Evolutionary conservation across 2,329 filamentous ascomycete species (phyloP).

Genomic region (Zymoseptoria passerinii): DNA sequence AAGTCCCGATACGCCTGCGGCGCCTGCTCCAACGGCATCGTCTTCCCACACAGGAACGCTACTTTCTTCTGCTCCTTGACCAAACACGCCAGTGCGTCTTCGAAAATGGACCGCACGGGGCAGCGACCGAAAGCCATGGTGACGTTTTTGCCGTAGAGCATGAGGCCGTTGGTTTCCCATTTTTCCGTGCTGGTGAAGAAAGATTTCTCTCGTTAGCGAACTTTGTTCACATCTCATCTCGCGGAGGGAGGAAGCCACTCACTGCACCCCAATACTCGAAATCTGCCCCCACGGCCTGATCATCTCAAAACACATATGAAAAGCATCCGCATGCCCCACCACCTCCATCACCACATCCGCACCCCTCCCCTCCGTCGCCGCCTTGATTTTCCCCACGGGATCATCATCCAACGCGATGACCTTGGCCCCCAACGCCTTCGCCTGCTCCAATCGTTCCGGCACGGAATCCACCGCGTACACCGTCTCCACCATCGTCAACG

Average conservation of each 20-base stretch:
- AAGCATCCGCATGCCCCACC: slow-evolving; percentile 41
- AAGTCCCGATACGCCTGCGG: slow-evolving; percentile 47
- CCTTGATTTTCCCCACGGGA: slow-evolving; percentile 57
- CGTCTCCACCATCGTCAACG: slow-evolving; percentile 27
- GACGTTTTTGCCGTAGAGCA: slow-evolving; percentile 45
- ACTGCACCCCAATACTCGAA: slow-evolving; percentile 42
- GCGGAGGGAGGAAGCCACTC: background rate
- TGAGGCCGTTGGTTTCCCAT: slow-evolving; percentile 41
- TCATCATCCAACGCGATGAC: slow-evolving; percentile 61
- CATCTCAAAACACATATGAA: slow-evolving; percentile 42
- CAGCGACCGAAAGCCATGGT: slow-evolving; percentile 44
- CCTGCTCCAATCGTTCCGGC: slow-evolving; percentile 63
- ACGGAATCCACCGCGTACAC: slow-evolving; percentile 45
- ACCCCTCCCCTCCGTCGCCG: slow-evolving; percentile 69
- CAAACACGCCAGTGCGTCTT: slow-evolving; percentile 38
- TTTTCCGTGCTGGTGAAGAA: slow-evolving; percentile 23
- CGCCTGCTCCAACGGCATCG: slow-evolving; percentile 43
- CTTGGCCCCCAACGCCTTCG: slow-evolving; percentile 67
- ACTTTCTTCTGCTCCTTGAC: slow-evolving; percentile 43
- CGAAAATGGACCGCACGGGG: slow-evolving; percentile 44
- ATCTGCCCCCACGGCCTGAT: slow-evolving; percentile 44
- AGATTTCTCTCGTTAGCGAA: too few relatives aligned
- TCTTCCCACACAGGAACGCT: slow-evolving; percentile 46
- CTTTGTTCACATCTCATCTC: too few relatives aligned
- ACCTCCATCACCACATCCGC: slow-evolving; percentile 69